Evolutionary conservation across 495 filamentous ascomycete species (phyloP), one percentile per base, ranked within the genome.

Genomic region (Penicillium flavigenum): DNA sequence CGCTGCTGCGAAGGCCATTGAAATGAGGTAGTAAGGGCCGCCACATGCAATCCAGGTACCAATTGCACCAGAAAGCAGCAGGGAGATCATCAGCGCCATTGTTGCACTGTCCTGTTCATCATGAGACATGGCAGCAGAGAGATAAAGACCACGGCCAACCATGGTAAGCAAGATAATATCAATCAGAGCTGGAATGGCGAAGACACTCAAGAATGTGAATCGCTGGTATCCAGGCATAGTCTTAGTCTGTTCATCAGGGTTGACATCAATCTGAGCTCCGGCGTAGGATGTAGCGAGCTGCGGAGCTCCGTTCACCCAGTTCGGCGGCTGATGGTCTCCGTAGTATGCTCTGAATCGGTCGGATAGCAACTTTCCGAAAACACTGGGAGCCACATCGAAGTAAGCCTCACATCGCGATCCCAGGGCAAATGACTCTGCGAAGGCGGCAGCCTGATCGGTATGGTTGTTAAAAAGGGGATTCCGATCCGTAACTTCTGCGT

Each of bases 361-460:
- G 0, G 80, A 79, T n/a, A 86, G 65, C 20, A 86, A 62, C 60
- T 77, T 79, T 41, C 83, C 83, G 38, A 86, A 76, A 20, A 71
- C 71, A 41, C 76, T 81, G 5, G 83, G 81, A 16, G 71, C 71
- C 16, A 83, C 70, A 57, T 81, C 82, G 47, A 86, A 85, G 58
- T 83, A 86, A 1, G 79, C 75, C 39, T 85, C 83, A 57, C 83
- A 86, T 31, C 80, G 80, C 6, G 83, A 83, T 10, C 83, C 83
- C 14, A 83, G 72, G 3, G 82, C 83, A 61, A 85, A 86, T 0
- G 80, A 76, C 60, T 86, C 83, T 8, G 83, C 79, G 59, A 86
- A 85, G 10, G 79, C 79, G 9, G 80, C 83, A 9, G 83, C 82
- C 60, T 86, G 83, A 57, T 86, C 83, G 3, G 78, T 63, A 43